Evolutionary conservation across 441 rosid species (phyloP).

Genomic region (Cnidoscolus chayamansa): DNA sequence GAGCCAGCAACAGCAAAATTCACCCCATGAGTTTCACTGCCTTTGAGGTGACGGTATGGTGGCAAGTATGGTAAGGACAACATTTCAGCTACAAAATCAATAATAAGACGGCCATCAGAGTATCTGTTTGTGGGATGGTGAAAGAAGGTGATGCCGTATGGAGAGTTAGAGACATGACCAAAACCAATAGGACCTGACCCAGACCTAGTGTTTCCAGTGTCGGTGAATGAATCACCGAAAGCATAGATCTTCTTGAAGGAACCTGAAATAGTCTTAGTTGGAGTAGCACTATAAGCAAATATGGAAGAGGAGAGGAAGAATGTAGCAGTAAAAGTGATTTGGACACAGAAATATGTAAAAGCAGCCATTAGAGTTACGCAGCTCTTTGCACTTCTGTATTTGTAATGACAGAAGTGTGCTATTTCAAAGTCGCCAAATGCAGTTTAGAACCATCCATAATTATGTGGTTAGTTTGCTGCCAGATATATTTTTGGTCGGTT

Average conservation of each 20-base stretch:
- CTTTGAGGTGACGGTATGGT: slow-evolving; percentile 45
- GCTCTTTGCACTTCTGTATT: no score
- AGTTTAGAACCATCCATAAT: no score
- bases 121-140: slow-evolving; percentile 76
- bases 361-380: slow-evolving; percentile 7
- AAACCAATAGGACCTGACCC: slow-evolving; percentile 63
- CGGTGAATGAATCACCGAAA: slow-evolving; percentile 90
- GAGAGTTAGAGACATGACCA: slow-evolving; percentile 68
- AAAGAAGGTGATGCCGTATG: slow-evolving; percentile 79
- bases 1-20: slow-evolving; percentile 91
- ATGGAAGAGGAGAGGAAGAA: slow-evolving; percentile 22
- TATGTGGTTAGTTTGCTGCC: no score
- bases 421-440: no score
- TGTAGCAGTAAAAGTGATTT: slow-evolving; percentile 21
- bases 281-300: not conserved
- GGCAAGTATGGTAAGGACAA: slow-evolving; percentile 67
- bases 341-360: slow-evolving; percentile 12
- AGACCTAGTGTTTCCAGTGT: slow-evolving; percentile 83
- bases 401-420: no score
- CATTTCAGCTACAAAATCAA: slow-evolving; percentile 72
- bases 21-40: slow-evolving; percentile 43
- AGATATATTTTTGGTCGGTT: no score
- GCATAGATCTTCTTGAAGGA: slow-evolving; percentile 77
- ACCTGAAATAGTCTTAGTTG: slow-evolving; percentile 22
- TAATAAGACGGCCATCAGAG: slow-evolving; percentile 84